Base-by-base conservation (phyloP, 352 stramenopile genomes). In the Blastocystis sp. region DNA sequence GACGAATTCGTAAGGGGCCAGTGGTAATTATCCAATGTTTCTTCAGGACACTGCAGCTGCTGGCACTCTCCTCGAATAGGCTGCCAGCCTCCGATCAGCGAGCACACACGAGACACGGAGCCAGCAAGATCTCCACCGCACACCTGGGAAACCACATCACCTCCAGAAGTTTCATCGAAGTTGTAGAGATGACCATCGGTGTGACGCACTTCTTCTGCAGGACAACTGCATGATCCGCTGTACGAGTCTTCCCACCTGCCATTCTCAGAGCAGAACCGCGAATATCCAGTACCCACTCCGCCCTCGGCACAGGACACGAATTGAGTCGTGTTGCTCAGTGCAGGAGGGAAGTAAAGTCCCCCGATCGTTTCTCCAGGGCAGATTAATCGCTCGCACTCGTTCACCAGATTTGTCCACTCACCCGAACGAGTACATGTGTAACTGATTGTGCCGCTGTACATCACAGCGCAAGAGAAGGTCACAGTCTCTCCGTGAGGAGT, bases 1-100 rank as follows among this genome's bases (percentile, higher is more conserved):
- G 41, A 62, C 11, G 37, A 63, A 54, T 77, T 79, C 37, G 54
- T 88, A 34, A 11, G 26, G n/a, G 77, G 77, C 77, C 77, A 88
- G 6, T 53, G 20, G 55, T 50, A 79, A 8, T 47, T 47, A 15
- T 64, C 26, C 4, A 77, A 15, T 8, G 6, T 13, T 11, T 88
- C 56, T 41, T 79, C 66, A 23, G 77, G 77, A 55, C 77, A 88
- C n/a, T 66, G 43, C 18, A 84, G 47, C 0, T 23, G 73, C 45
- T 39, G 64, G 56, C 73, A 84, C 50, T 53, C 34, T 23, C 73
- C 53, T 39, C 73, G 73, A 18, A 84, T 41, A 7, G 43, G 0
- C 23, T 50, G 29, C 73, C 73, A 84, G 13, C 2, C 26, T 15
- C 73, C 73, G 18, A 47, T 9, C 73, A 68, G 18, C 47, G 47